Base-by-base conservation (phyloP, 2,329 filamentous ascomycete species). In the Monascus ruber region DNA sequence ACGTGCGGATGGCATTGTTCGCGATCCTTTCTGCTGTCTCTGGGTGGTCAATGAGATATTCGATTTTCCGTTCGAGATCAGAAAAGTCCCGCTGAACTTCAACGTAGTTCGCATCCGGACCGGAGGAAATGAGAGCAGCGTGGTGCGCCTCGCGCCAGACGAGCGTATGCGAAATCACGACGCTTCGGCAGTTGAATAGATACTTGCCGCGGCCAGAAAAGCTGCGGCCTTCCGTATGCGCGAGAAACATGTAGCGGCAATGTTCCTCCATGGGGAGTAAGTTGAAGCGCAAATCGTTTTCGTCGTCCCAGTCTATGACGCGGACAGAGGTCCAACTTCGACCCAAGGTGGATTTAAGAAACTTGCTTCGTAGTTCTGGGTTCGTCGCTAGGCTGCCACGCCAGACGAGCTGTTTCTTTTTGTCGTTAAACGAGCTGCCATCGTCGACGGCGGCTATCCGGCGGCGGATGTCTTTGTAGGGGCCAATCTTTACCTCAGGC, bases 201-300 rank as follows among this genome's bases (percentile, higher is more conserved):
- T 74, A 74, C 47, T 73, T 73, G 6, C 71, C 63, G 2, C 70
- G 65, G 2, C 70, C 71, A 3, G 71, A 74, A 54, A 72, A 74
- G 5, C 67, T 71, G 31, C 65, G 65, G 0, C 71, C 72, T 52
- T 74, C 72, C 1, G 70, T 71, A 40, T 75, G 71, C 2, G 68
- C 65, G 1, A 74, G 61, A 48, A 68, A 76, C 55, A 71, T 70
- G 48, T 74, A 76, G 25, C 62, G 60, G 50, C 72, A 76, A 52
- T 74, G 70, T 32, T 75, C 70, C 33, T 70, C 64, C 35, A 74
- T 71, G 1, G 64, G 62, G 2, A 73, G 46, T 6, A 70, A 63
- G 37, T 71, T 64, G 33, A 56, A 52, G 4, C 55, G 50, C 32
- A 65, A 54, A 27, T 58, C 57, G 4, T 62, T 56, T 11, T 60